phyloP scores from a whole-genome alignment of 495 filamentous ascomycete species.

The Evernia prunastri region DNA sequence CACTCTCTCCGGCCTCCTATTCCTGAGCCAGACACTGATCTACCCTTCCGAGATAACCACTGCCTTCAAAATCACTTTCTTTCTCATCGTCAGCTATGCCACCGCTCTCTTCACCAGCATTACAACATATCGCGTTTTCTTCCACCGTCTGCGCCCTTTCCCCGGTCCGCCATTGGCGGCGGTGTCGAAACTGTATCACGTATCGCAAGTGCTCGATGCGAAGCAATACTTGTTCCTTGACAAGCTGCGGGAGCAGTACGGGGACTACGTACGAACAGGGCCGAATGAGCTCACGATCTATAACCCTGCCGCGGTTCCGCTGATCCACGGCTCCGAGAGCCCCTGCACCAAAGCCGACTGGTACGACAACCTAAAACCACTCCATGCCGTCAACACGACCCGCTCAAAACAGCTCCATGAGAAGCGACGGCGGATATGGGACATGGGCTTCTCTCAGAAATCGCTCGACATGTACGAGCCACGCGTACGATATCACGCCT shows the following conservation, averaged over 20 bases:
- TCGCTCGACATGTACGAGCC: constrained; percentile 2
- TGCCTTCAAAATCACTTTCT: neutral
- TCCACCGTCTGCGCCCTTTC: constrained; percentile 42
- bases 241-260: constrained; percentile 30
- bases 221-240: constrained; percentile 35
- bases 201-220: constrained; percentile 29
- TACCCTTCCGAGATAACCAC: too few relatives aligned
- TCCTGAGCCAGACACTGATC: neutral
- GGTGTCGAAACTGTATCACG: constrained; percentile 40
- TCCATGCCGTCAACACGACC: constrained; percentile 34
- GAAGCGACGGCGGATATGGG: constrained; percentile 34
- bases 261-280: constrained; percentile 36
- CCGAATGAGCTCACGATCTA: constrained; percentile 36
- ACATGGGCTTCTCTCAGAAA: constrained; percentile 17
- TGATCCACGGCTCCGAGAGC: constrained; percentile 31
- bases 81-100: constrained; percentile 26
- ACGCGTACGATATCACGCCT: neutral
- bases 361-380: constrained; percentile 40
- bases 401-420: constrained; percentile 30
- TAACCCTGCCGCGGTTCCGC: constrained; percentile 30
- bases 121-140: constrained; percentile 39
- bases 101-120: constrained; percentile 39
- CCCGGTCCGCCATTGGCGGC: constrained; percentile 38
- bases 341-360: constrained; percentile 37
- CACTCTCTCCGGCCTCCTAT: neutral